Base-by-base conservation (phyloP, 306 rosid genomes). In the Vachellia collinsii region DNA sequence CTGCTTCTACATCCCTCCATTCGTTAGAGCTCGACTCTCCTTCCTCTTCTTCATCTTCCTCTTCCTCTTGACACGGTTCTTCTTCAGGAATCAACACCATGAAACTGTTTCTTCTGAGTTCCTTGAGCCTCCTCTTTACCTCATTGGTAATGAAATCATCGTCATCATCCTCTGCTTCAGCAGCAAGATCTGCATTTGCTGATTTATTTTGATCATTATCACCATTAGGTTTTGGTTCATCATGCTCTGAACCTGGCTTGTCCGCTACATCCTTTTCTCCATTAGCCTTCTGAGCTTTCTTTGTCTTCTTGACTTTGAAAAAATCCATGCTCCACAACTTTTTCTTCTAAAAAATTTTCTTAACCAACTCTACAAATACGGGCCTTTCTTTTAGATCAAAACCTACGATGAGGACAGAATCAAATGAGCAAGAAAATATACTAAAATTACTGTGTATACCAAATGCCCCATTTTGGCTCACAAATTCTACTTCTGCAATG, bases 1-100 rank as follows among this genome's bases (percentile, higher is more conserved):
- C 99, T 20, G 97, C 99, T 84, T 95, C 99, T 69, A 95, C 94
- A 80, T 95, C 99, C 82, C 96, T 90, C 99, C 99, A 95, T 80
- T 95, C 97, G 9, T 85, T 87, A 14, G 92, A 85, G 75, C 85
- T 81, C 5, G 89, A 84, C 85, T 86, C 89, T 38, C 83, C 87
- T 23, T 76, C 86, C 73, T 82, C 97, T 76, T 85, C 94, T 42
- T 88, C 97, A 22, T 88, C 98, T 29, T 89, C 98, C 54, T 90
- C 94, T 54, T 93, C 97, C 85, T 92, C 98, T 0, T 64, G 86
- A 48, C 88, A 88, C 2, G 98, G 86, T 74, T 92, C 98, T 86
- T 95, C 99, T 78, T 95, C 99, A 0, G 99, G 99, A 86, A 95
- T 95, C 94, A 95, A 80, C 50, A 91, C 97, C 99, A 95, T 93